Base-by-base conservation (phyloP, 2,329 filamentous ascomycete species). In the Ophiostoma sp. region DNA sequence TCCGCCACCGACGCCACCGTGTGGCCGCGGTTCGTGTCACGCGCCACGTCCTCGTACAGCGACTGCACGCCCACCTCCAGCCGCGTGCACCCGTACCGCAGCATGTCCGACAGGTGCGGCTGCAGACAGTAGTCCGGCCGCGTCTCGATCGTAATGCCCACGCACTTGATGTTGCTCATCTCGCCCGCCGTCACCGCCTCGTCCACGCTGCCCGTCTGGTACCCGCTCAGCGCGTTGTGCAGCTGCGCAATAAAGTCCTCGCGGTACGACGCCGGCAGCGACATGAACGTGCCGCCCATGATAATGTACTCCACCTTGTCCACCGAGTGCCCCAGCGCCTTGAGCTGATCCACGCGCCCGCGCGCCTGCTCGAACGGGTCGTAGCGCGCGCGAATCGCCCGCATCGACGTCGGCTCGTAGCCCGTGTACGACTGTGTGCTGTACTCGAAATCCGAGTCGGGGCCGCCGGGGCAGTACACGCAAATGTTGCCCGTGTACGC, bases 251-350 rank as follows among this genome's bases (percentile, higher is more conserved):
- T 97, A 76, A 99, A 99, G 70, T 92, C 89, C 72, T 99, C 92
- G 36, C 95, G 86, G 79, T 99, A 99, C 33, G 90, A 89, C 76
- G 93, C 89, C 10, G 94, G 86, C 35, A 99, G 81, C 2, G 94
- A 98, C 96, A 99, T 99, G 81, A 99, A 99, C 0, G 95, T 99
- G 74, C 95, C 95, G 72, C 95, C 95, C 95, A 99, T 99, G 78
- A 99, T 97, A 77, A 99, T 99, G 80, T 98, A 99, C 82, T 99
- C 95, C 33, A 99, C 95, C 80, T 99, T 99, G 82, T 99, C 95
- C 67, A 99, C 95, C 65, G 93, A 97, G 80, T 99, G 95, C 0
- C 95, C 95, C 0, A 99, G 85, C 1, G 92, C 91, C 79, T 96
- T 96, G 77, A 99, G 93, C 81, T 99, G 95, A 76, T 99, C 96